These are phyloP conservation scores for Cercospora brassicicola DNA, from an alignment of 2,329 filamentous ascomycete species.

Conservation along the genomic window DNA sequence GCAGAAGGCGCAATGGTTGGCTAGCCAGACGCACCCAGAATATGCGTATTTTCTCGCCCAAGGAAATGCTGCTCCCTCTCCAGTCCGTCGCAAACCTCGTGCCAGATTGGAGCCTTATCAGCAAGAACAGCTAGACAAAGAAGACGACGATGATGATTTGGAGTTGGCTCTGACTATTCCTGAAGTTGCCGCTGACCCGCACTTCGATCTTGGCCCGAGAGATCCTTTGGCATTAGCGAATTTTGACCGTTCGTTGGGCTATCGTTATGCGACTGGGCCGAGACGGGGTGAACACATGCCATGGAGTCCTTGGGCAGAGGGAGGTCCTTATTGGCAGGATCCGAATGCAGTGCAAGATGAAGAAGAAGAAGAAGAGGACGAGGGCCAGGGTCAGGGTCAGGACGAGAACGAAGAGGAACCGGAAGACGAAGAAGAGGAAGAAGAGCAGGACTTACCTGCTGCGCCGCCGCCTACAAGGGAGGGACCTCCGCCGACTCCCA, in stretches of 20 bases:
- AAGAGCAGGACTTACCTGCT: not conserved
- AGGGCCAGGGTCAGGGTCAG: too few relatives aligned
- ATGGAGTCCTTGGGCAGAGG: not conserved
- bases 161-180: not conserved
- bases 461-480: not conserved
- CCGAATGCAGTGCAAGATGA: not conserved
- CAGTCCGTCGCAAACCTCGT: not conserved
- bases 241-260: not conserved
- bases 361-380: not conserved
- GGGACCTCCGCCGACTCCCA: not conserved
- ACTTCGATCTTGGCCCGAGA: not conserved
- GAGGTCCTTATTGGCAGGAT: not conserved
- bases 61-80: not conserved
- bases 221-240: not conserved
- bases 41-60: not conserved
- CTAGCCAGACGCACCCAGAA: not conserved
- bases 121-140: not conserved
- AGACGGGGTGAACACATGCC: not conserved
- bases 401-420: too few relatives aligned
- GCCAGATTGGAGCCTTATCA: not conserved
- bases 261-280: not conserved
- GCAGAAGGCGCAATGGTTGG: not conserved
- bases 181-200: not conserved
- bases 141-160: not conserved
- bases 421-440: not conserved